Percentiles rank a stretch among this genome's conserved stretches.
Conservation (phyloP, 805 yeast genomes). For the Saturnispora mendoncae region DNA sequence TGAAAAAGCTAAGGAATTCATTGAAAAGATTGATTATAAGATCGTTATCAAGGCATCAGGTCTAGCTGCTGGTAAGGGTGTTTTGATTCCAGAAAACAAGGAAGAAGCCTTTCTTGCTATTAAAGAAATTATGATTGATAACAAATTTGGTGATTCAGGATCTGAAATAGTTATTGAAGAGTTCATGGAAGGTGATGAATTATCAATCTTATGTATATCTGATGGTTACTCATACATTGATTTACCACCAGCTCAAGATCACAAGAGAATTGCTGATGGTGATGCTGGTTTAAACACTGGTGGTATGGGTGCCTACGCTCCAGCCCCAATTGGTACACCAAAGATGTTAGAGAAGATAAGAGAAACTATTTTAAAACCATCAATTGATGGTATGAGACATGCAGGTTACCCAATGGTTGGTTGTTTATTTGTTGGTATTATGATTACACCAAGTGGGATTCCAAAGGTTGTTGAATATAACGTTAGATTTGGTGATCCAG, state of each 20-base stretch:
- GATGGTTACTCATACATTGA: slow-evolving; percentile 90
- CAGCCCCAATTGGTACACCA: slow-evolving; percentile 91
- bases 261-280: slow-evolving; percentile 88
- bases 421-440: slow-evolving; percentile 88
- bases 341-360: slow-evolving; percentile 62
- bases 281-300: slow-evolving; percentile 96
- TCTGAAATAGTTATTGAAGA: slow-evolving; percentile 94
- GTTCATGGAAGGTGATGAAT: slow-evolving; percentile 92
- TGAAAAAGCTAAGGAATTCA: slow-evolving; percentile 65
- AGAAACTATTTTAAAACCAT: slow-evolving; percentile 71
- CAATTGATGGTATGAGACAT: slow-evolving; percentile 91
- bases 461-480: slow-evolving; percentile 96
- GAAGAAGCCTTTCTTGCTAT: slow-evolving; percentile 82
- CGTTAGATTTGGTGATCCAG: slow-evolving; percentile 98
- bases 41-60: slow-evolving; percentile 97
- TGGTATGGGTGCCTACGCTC: slow-evolving; percentile 99
- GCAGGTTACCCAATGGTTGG: slow-evolving; percentile 96
- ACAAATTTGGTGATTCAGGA: slow-evolving; percentile 89
- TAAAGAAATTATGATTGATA: slow-evolving; percentile 80
- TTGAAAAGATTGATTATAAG: slow-evolving; percentile 55
- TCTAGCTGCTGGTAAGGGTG: slow-evolving; percentile 98
- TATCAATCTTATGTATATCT: slow-evolving; percentile 81
- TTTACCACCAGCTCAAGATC: slow-evolving; percentile 97
- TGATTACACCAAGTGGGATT: slow-evolving; percentile 68
- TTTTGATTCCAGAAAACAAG: slow-evolving; percentile 75